Percentiles rank a stretch among this genome's conserved stretches.
Conservation (phyloP, 2,329 filamentous ascomycete genomes). For the Cryphonectria carpinicola region DNA sequence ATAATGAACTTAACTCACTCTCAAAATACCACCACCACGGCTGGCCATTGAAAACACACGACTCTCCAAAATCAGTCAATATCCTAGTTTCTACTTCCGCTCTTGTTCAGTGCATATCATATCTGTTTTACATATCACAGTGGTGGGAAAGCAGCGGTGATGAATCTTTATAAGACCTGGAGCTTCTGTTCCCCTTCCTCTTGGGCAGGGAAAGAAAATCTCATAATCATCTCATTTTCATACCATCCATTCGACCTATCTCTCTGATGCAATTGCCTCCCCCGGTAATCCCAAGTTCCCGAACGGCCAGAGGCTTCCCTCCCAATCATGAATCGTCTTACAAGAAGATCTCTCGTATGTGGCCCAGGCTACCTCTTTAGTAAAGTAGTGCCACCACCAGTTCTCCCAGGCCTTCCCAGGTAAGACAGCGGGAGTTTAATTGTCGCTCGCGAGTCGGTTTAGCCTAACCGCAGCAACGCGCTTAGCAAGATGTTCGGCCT, state of each 20-base stretch:
- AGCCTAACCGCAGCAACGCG: slow-evolving; percentile 69
- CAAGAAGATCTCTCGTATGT: neutral
- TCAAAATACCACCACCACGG: neutral
- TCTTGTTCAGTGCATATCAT: neutral
- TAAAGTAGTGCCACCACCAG: neutral
- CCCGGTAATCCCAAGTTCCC: neutral
- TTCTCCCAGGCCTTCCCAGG: neutral
- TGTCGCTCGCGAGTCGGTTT: slow-evolving; percentile 42
- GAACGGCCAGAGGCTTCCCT: neutral
- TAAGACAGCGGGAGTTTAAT: slow-evolving; percentile 1
- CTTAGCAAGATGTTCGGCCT: slow-evolving; percentile 63
- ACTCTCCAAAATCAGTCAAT: neutral
- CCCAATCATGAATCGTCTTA: neutral
- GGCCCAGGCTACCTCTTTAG: neutral
- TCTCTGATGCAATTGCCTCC: neutral
- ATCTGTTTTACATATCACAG: neutral
- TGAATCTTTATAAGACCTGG: neutral
- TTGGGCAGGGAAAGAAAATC: too few relatives aligned
- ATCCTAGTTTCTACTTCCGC: neutral
- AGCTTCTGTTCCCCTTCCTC: neutral
- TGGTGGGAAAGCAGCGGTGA: neutral
- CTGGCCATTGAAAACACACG: neutral
- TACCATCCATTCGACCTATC: neutral
- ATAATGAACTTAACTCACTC: neutral
- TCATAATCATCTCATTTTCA: neutral